Conservation (phyloP, 1,284 basidiomycete genomes). For the Ustilago crameri region DNA sequence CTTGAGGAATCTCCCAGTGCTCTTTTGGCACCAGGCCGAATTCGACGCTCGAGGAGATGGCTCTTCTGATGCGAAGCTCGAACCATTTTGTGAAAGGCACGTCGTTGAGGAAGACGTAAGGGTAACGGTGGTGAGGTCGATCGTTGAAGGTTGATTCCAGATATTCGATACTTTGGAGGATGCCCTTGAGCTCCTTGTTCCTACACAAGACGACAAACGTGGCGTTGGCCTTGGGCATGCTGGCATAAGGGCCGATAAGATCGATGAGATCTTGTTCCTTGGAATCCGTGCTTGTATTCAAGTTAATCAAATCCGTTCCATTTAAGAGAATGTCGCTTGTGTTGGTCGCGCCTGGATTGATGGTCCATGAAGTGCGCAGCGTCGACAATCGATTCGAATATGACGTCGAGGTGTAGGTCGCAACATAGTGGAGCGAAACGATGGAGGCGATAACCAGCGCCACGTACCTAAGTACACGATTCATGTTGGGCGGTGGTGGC, state of each 20-base stretch:
- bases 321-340: too few relatives aligned
- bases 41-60: conserved; percentile 61
- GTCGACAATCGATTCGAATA: conserved; percentile 29
- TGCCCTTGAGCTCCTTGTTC: conserved; percentile 63
- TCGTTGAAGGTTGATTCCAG: conserved; percentile 64
- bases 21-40: conserved; percentile 85
- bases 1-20: conserved; percentile 85
- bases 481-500: conserved; percentile 14
- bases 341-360: not conserved
- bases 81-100: conserved; percentile 68
- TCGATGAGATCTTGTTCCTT: not conserved
- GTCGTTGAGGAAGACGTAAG: conserved; percentile 69
- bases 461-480: conserved; percentile 25
- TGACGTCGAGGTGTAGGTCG: conserved; percentile 24
- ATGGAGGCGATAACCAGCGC: conserved; percentile 26
- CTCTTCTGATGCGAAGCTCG: conserved; percentile 61
- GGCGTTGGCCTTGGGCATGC: conserved; percentile 64
- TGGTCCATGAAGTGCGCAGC: conserved; percentile 13
- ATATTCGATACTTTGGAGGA: conserved; percentile 55
- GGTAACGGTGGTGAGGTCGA: conserved; percentile 58
- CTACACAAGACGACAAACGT: conserved; percentile 67
- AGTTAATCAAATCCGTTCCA: too few relatives aligned
- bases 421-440: conserved; percentile 37
- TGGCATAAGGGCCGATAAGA: conserved; percentile 9
- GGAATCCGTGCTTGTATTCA: too few relatives aligned